Base-by-base conservation (phyloP, 2,329 filamentous ascomycete species). In the Trichoderma arundinaceum region DNA sequence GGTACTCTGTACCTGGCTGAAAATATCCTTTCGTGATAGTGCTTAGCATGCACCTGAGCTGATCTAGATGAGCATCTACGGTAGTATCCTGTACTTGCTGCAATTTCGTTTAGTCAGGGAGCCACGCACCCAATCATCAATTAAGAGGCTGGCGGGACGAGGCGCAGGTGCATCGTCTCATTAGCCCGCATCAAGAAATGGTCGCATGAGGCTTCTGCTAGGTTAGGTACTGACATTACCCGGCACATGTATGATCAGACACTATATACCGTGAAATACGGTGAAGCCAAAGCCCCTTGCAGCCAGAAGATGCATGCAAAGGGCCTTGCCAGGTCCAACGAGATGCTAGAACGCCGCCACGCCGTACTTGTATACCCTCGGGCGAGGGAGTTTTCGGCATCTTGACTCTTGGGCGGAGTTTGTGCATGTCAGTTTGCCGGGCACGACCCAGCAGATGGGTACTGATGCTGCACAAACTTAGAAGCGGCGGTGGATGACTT, bases 151-250 rank as follows among this genome's bases (percentile, higher is more conserved):
- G n/a, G 28, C 48, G 22, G 22, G 22, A 28, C 22, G 22, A 28
- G 22, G 22, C 22, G 22, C 22, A 28, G 22, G 22, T 28, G 22
- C 12, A 19, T 46, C 54, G 44, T 49, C 33, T 61, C 58, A 32
- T 61, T 19, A 51, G 22, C 58, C 58, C 58, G 54, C 46, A 61
- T 61, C 38, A 15, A 52, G 58, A 61, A 51, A 59, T 48, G 43
- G 56, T 28, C 44, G 56, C 56, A 59, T 48, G 56, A 59, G 57
- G 10, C 57, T 35, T 35, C 46, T 51, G 38, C 58, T 52, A 9
- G 22, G 22, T 28, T 28, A 28, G 22, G 22, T 28, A 28, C 58
- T 33, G 22, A 32, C 33, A 51, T 41, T 35, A 44, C 38, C 46
- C 19, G 46, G 41, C 56, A 48, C 19, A 51, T 17, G 17, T 60